phyloP scores from a whole-genome alignment of 345 rosid genomes.

The Trapa incisa region DNA sequence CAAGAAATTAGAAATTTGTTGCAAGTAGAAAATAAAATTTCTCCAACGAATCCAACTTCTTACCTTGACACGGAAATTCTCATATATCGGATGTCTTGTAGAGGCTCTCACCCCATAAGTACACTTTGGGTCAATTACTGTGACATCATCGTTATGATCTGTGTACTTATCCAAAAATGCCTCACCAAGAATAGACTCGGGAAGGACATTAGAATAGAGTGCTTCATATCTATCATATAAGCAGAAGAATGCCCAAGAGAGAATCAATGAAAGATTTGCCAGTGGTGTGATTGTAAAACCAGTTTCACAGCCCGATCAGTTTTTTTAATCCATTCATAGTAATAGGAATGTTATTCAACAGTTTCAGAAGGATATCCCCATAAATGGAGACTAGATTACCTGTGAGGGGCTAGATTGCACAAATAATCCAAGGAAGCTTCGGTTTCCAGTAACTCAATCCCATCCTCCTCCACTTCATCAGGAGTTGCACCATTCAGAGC shows the following conservation, averaged over 20 bases:
- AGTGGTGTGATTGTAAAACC: neutral
- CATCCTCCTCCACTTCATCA: slow-evolving; percentile 65
- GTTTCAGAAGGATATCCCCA: neutral
- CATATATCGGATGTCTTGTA: slow-evolving; percentile 73
- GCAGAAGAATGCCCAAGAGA: neutral
- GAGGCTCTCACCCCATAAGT: slow-evolving; percentile 67
- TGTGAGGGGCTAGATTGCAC: slow-evolving; percentile 90
- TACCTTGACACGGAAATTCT: slow-evolving; percentile 92
- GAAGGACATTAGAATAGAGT: slow-evolving; percentile 59
- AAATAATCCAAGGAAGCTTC: slow-evolving; percentile 85
- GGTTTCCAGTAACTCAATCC: slow-evolving; percentile 50
- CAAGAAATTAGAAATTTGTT: neutral
- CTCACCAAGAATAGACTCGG: slow-evolving; percentile 64
- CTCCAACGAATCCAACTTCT: slow-evolving; percentile 8
- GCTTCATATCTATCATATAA: slow-evolving; percentile 60
- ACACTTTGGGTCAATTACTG: slow-evolving; percentile 58
- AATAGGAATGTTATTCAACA: neutral
- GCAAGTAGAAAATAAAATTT: neutral
- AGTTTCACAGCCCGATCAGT: neutral
- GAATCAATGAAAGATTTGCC: neutral
- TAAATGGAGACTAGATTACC: slow-evolving; percentile 23
- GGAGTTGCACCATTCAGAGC: slow-evolving; percentile 33
- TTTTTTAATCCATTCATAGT: neutral
- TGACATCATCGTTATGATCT: slow-evolving; percentile 80
- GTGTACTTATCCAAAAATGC: slow-evolving; percentile 46